A percentile compares a stretch with the other conserved stretches of the same genome.
phyloP scores from a whole-genome alignment of 768 basidiomycete genomes.

The Mycena indigotica region DNA sequence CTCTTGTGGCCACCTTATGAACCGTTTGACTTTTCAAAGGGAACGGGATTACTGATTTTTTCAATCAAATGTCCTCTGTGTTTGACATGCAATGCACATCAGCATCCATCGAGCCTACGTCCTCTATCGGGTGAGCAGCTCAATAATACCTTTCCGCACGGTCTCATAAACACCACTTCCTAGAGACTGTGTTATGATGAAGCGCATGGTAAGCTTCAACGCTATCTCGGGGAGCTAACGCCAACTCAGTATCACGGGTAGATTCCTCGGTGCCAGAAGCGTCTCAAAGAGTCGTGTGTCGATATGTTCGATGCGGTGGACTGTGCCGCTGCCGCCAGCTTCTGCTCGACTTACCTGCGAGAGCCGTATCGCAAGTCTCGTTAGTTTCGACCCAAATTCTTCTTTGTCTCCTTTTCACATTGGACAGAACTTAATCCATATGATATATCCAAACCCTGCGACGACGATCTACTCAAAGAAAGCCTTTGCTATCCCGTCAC shows the following conservation, averaged over 20 bases:
- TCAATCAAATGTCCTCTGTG: constrained; percentile 41
- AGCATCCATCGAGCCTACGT: constrained; percentile 41
- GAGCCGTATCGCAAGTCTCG: constrained; percentile 46
- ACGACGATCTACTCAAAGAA: constrained; percentile 2
- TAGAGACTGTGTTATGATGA: constrained; percentile 46
- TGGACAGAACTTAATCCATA: constrained; percentile 49
- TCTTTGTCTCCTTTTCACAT: background rate
- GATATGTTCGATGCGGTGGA: constrained; percentile 66
- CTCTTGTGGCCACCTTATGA: constrained; percentile 29
- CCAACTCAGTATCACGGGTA: constrained; percentile 47
- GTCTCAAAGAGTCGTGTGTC: constrained; percentile 60
- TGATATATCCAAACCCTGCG: constrained; percentile 53
- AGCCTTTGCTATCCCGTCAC: constrained; percentile 21
- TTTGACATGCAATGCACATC: constrained; percentile 50
- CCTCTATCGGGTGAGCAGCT: constrained; percentile 35
- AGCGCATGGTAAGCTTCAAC: constrained; percentile 37
- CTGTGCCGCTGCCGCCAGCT: constrained; percentile 66
- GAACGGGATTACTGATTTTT: constrained; percentile 48
- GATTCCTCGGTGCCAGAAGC: constrained; percentile 69
- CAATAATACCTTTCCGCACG: no score
- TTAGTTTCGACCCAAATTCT: constrained; percentile 27
- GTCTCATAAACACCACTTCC: background rate
- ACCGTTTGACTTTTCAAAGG: constrained; percentile 25
- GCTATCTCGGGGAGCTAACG: constrained; percentile 22
- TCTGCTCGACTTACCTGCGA: constrained; percentile 63